Evolutionary conservation across 2,329 filamentous ascomycete species (phyloP), one percentile per base, ranked within the genome.

Genomic region (Aspergillus ochraceus): DNA sequence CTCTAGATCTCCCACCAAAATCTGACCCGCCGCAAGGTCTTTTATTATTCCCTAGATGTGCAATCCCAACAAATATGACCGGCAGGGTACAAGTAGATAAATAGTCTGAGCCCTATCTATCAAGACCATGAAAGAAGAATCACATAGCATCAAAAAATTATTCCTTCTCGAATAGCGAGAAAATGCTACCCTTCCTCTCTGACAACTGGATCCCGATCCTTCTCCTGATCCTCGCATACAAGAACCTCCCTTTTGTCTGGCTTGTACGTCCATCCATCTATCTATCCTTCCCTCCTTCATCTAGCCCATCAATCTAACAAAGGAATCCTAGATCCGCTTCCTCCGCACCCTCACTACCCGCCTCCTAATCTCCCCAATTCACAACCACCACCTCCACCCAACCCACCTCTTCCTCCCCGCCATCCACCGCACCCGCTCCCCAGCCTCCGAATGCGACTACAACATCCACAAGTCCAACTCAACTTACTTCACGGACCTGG

Each of bases 381-480:
- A n/a, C 36, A 24, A 45, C 22, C 24, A 45, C 22, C 42, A 24
- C 19, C 58, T 55, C 42, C 26, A 24, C 19, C 51, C 57, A 22
- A 42, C 54, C 20, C 45, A 42, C 42, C 54, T 57, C 36, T 60
- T 58, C n/a, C 46, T 54, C 14, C 58, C 54, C 2, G 46, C 55
- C 24, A 54, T 57, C 22, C 51, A 59, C 19, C 51, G 47, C 3
- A 57, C 36, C 6, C 36, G 36, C 36, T 42, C 36, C 58, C 11
- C 39, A 17, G n/a, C 55, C 55, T 32, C 50, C 58, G 64, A 66
- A 58, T 64, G 60, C 29, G 65, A 67, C 58, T 64, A 63, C 49
- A 66, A 65, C 45, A 54, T 63, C 9, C 65, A 66, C 56, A 66
- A 66, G 45, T 66, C 63, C 14, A 66, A 65, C 50, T 59, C 59